Conservation (phyloP, 768 basidiomycete species). For the Mycena chlorophos region DNA sequence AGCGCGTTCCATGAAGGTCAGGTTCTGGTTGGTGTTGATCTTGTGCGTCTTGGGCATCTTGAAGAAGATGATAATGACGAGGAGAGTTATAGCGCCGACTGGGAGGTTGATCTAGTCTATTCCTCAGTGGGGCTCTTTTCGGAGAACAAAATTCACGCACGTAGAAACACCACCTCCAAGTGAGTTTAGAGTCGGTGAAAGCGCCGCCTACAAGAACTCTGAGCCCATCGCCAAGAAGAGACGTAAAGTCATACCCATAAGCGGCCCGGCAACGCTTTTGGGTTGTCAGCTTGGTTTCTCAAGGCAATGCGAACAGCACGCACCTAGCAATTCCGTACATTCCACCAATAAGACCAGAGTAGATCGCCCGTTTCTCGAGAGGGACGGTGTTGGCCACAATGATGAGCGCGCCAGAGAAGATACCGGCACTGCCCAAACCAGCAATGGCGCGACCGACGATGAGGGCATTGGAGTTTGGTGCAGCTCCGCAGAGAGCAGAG, state of each 20-base stretch:
- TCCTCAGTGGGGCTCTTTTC: slow-evolving; percentile 1
- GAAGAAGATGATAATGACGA: slow-evolving; percentile 21
- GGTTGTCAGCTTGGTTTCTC: neutral
- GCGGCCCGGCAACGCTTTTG: slow-evolving; percentile 25
- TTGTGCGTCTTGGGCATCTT: slow-evolving; percentile 13
- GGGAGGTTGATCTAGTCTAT: slow-evolving; percentile 37
- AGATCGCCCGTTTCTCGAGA: slow-evolving; percentile 30
- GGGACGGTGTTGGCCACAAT: slow-evolving; percentile 30
- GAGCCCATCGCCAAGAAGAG: too few species aligned
- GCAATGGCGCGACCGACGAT: slow-evolving; percentile 47
- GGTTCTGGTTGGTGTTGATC: neutral
- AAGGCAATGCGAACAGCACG: neutral
- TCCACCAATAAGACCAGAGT: slow-evolving; percentile 42
- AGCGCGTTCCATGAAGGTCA: slow-evolving; percentile 5
- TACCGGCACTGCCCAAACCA: slow-evolving; percentile 46
- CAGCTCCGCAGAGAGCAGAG: slow-evolving; percentile 41
- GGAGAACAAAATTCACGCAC: neutral
- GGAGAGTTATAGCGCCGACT: slow-evolving; percentile 16
- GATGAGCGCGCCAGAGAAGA: slow-evolving; percentile 23
- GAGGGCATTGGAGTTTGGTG: slow-evolving; percentile 28
- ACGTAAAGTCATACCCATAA: slow-evolving; percentile 23
- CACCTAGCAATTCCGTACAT: slow-evolving; percentile 22
- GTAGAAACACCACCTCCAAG: slow-evolving; percentile 37
- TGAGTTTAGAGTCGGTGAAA: slow-evolving; percentile 29
- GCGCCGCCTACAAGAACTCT: slow-evolving; percentile 30